Evolutionary conservation across 2,329 filamentous ascomycete genomes (phyloP).

Genomic region (Phaeosphaeriaceae sp.): DNA sequence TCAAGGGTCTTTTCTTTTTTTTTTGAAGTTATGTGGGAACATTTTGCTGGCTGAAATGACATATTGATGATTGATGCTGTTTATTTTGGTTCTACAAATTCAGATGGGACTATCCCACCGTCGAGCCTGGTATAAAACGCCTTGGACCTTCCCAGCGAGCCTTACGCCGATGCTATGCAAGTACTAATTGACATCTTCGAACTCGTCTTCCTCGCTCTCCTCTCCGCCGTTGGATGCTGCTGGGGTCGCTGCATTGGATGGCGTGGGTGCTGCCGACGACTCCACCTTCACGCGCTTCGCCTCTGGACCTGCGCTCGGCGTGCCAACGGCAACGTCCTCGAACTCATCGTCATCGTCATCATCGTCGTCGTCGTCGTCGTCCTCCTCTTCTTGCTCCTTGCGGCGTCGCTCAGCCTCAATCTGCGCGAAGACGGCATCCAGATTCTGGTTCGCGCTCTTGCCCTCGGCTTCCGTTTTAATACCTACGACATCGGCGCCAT

Average conservation of each 20-base stretch:
- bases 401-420: constrained; percentile 66
- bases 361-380: constrained; percentile 54
- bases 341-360: constrained; percentile 58
- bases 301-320: constrained; percentile 44
- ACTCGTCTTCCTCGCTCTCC: constrained; percentile 57
- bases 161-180: constrained; percentile 42
- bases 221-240: constrained; percentile 53
- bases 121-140: constrained; percentile 15
- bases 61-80: not conserved
- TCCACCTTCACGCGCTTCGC: constrained; percentile 71
- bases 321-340: constrained; percentile 46
- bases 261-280: constrained; percentile 48
- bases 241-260: constrained; percentile 39
- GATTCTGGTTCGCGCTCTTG: constrained; percentile 61
- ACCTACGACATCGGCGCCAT: constrained; percentile 42
- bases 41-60: not conserved
- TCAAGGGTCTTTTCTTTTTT: too few species aligned
- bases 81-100: not conserved
- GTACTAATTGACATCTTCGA: constrained; percentile 52
- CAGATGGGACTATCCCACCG: not conserved
- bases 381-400: constrained; percentile 48
- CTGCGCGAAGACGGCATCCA: constrained; percentile 73
- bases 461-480: constrained; percentile 57
- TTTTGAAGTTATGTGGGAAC: too few species aligned
- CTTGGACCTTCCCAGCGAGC: constrained; percentile 1